Conservation (phyloP, 768 basidiomycete species). For the Russula olivacea region DNA sequence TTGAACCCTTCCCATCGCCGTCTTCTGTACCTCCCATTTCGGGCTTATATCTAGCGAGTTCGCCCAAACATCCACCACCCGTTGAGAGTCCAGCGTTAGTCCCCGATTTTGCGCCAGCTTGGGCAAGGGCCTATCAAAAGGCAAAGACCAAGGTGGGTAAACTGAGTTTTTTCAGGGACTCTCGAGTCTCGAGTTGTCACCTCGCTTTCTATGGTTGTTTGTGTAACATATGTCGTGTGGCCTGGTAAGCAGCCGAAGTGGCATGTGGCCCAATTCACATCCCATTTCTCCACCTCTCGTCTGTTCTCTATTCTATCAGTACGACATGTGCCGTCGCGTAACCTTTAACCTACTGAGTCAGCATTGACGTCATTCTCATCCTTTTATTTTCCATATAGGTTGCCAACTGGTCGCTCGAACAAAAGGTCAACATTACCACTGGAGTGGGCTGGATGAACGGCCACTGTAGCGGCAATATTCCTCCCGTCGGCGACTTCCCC, state of each 20-base stretch:
- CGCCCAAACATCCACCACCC: constrained; percentile 53
- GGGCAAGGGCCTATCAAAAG: constrained; percentile 53
- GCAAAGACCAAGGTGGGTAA: constrained; percentile 38
- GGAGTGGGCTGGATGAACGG: constrained; percentile 50
- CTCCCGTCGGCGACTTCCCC: constrained; percentile 48
- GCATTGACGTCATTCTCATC: background rate
- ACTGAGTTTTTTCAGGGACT: background rate
- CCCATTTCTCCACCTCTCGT: background rate
- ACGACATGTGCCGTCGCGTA: background rate
- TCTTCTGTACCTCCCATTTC: constrained; percentile 48
- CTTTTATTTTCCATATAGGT: background rate
- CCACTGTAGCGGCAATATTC: constrained; percentile 63
- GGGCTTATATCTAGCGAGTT: constrained; percentile 46
- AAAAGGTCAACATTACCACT: constrained; percentile 25
- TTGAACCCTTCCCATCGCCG: constrained; percentile 19
- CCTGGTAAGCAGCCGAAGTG: background rate
- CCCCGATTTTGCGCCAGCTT: constrained; percentile 47
- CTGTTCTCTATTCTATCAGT: background rate
- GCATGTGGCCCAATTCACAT: background rate
- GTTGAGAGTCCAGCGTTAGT: constrained; percentile 40
- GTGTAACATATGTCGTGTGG: background rate
- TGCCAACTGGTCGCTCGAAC: constrained; percentile 18
- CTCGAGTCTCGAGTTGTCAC: background rate
- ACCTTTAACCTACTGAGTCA: background rate
- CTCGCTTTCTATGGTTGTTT: background rate